Evolutionary conservation across 192 early-diverging fungal species (phyloP), one percentile per base, ranked within the genome.

Genomic region (Umbelopsis isabellina): DNA sequence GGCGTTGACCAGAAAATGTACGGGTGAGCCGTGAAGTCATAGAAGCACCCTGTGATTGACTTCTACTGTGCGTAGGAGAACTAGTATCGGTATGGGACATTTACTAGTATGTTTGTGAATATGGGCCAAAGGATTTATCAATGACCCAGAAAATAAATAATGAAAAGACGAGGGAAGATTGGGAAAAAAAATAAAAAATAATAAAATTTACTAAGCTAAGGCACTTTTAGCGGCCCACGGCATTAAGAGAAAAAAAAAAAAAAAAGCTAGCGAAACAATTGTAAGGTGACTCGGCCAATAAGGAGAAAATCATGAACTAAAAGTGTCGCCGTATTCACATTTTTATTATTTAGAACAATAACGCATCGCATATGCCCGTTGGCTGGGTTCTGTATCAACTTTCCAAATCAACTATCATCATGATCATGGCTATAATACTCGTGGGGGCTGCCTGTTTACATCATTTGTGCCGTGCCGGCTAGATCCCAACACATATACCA

Each of bases 11-110:
- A 61, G 55, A 61, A 35, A 61, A 61, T 61, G 55, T 61, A 25
- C 55, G 55, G 33, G 55, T 61, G 25, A 61, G 30, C 13, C 55
- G 55, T 61, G 55, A 61, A 61, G 55, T 35, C 55, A 61, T 61
- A 35, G 37, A 41, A 41, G 55, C 33, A 33, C 55, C 55, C 10
- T 61, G 55, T 18, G 55, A 61, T 5, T 61, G 55, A 35, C 55
- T 61, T 61, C 55, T 61, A 27, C 16, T 30, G 33, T 61, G 55
- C 4, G 25, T 61, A 61, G 55, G 33, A 61, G 55, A 35, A 61
- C 55, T 30, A 35, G 27, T 27, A 16, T 25, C 55, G 6, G 30
- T 61, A 61, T 8, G 33, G 55, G 55, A 61, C 55, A 61, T 61
- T 61, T 61, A 61, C 55, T 23, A 25, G 8, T 52, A 52, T 25